phyloP scores from a whole-genome alignment of 768 basidiomycete species.

The Rhizopogon sp. region DNA sequence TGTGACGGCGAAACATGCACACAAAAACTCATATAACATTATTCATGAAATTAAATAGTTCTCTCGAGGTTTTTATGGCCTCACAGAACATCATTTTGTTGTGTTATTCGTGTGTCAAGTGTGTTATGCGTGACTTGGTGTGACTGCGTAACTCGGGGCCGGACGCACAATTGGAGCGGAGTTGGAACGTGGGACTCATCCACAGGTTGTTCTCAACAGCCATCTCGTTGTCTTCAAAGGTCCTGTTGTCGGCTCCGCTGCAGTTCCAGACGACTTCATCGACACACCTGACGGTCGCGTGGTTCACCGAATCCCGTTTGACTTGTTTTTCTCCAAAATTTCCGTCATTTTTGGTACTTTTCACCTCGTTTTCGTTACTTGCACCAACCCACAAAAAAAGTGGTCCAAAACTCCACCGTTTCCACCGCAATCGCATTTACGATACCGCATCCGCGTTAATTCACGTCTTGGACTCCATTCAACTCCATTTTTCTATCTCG shows the following conservation, averaged over 20 bases:
- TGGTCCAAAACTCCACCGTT: conserved; percentile 10
- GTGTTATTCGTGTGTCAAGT: background rate
- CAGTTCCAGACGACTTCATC: background rate
- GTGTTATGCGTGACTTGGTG: conserved; percentile 2
- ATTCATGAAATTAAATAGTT: background rate
- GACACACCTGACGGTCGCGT: background rate
- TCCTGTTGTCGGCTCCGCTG: conserved; percentile 1
- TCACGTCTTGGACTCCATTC: conserved; percentile 12
- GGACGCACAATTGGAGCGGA: conserved; percentile 25
- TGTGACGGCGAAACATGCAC: too few species aligned
- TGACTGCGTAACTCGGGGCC: conserved; percentile 19
- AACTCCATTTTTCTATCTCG: conserved; percentile 1
- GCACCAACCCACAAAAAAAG: conserved; percentile 16
- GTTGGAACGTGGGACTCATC: conserved; percentile 25
- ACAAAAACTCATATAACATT: background rate
- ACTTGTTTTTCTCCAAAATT: conserved; percentile 9
- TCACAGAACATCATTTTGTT: background rate
- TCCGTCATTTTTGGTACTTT: conserved; percentile 12
- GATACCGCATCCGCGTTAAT: conserved; percentile 21
- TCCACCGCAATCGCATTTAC: conserved; percentile 1
- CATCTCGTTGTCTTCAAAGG: conserved; percentile 19
- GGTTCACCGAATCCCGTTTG: conserved; percentile 2
- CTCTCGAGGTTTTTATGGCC: background rate
- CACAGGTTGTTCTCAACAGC: conserved; percentile 31
- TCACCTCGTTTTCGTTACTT: background rate